Evolutionary conservation across 129 eudicot species (phyloP), one percentile per base, ranked within the genome.

Genomic region (Flaveria robusta): DNA sequence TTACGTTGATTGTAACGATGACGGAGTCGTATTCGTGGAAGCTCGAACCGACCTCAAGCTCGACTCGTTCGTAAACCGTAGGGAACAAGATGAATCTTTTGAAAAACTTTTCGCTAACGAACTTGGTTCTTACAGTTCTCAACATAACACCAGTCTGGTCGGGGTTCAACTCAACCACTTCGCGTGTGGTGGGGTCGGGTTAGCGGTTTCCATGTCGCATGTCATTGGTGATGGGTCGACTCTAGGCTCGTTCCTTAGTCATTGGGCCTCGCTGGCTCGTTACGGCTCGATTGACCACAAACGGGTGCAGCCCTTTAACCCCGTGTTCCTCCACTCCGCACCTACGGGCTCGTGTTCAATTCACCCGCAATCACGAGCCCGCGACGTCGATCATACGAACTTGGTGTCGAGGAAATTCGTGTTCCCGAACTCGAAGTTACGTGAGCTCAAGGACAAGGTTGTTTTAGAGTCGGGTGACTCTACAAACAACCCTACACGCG

Each of bases 11-110:
- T 62, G 67, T 62, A 62, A 62, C 42, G 67, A 62, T 14, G 12
- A 62, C 3, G 67, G 67, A 13, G 67, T 62, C 16, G 67, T 62
- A 14, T 62, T 62, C 29, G 67, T 62, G 29, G 67, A 62, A 27
- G 19, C 67, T 11, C 5, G 20, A 2, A 62, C 7, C 39, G 67
- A 62, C 9, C 12, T 1, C 67, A 7, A 26, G 7, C 41, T 62
- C 18, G 20, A 62, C 14, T 0, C 67, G 6, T 62, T 26, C 19
- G 11, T 13, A 27, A 34, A 13, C 14, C 15, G 15, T 16, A 27
- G 19, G 8, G 67, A 31, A 14, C 42, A 62, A 26, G 67, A 62
- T 27, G 42, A 62, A 12, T 1, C 7, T 14, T 14, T 62, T 2
- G 10, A 31, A 18, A 39, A 62, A 14, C 67, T 62, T 1, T 62